Conservation (phyloP, 2,329 filamentous ascomycete species). For the Plectosphaerella sp. region DNA sequence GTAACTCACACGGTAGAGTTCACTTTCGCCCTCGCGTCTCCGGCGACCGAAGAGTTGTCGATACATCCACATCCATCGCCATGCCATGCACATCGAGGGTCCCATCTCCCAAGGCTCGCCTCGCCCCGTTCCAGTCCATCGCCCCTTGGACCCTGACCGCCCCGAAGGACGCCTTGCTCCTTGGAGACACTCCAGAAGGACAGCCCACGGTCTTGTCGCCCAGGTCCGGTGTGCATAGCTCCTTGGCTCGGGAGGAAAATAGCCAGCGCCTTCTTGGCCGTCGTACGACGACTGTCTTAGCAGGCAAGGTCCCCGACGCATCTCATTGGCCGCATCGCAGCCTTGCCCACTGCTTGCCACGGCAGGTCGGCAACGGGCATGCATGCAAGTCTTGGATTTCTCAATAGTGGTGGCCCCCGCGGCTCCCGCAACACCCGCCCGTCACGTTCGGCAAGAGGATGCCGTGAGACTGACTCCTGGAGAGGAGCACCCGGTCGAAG, state of each 20-base stretch:
- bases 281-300: constrained; percentile 1
- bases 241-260: not conserved
- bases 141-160: no score
- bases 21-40: no score
- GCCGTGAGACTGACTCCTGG: no score
- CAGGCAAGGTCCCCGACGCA: not conserved
- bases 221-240: not conserved
- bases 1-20: no score
- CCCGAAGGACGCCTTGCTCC: not conserved
- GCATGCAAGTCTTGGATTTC: not conserved
- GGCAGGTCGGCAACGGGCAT: not conserved
- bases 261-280: not conserved
- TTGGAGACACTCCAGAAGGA: not conserved
- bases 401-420: not conserved
- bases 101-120: not conserved
- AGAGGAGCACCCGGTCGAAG: no score
- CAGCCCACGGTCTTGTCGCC: not conserved
- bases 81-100: not conserved
- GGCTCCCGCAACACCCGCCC: no score
- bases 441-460: no score
- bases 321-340: not conserved
- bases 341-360: not conserved
- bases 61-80: not conserved
- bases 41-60: not conserved
- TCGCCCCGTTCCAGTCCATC: no score